phyloP scores from a whole-genome alignment of 164 flowering plant genomes.

The Warburgia ugandensis region DNA sequence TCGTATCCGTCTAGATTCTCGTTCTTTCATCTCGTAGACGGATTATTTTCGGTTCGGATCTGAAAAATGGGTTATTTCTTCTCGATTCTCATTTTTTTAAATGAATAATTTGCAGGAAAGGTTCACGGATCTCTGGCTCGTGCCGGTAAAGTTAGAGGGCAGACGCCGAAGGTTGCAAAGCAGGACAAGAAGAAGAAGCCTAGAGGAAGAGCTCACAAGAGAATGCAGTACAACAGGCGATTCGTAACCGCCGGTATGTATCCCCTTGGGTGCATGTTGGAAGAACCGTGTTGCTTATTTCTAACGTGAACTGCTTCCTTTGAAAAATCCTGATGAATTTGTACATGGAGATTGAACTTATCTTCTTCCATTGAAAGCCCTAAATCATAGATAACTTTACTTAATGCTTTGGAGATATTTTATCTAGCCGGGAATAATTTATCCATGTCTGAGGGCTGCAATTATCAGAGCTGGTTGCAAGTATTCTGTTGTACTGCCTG shows the following conservation, averaged over 20 bases:
- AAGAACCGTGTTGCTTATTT: no score
- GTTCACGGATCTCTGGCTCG: conserved; percentile 91
- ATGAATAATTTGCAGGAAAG: conserved; percentile 46
- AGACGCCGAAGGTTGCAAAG: conserved; percentile 85
- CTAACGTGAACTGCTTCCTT: no score
- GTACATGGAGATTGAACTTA: no score
- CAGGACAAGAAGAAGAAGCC: conserved; percentile 97
- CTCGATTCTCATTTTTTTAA: not conserved
- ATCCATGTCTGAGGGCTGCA: no score
- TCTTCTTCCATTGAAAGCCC: no score
- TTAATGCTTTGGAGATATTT: no score
- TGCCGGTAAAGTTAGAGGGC: conserved; percentile 93
- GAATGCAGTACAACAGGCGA: conserved; percentile 89
- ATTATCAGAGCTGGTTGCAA: no score
- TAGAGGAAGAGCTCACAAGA: conserved; percentile 83
- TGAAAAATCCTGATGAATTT: no score
- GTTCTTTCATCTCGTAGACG: not conserved
- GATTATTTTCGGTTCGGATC: not conserved
- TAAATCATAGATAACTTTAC: no score
- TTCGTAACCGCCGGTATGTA: conserved; percentile 80
- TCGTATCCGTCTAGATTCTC: not conserved
- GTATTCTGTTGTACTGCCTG: no score
- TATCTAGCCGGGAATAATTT: no score
- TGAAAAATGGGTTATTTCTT: not conserved
- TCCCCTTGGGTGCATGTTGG: no score